phyloP scores from a whole-genome alignment of 495 filamentous ascomycete species.

The Usnea hakonensis region DNA sequence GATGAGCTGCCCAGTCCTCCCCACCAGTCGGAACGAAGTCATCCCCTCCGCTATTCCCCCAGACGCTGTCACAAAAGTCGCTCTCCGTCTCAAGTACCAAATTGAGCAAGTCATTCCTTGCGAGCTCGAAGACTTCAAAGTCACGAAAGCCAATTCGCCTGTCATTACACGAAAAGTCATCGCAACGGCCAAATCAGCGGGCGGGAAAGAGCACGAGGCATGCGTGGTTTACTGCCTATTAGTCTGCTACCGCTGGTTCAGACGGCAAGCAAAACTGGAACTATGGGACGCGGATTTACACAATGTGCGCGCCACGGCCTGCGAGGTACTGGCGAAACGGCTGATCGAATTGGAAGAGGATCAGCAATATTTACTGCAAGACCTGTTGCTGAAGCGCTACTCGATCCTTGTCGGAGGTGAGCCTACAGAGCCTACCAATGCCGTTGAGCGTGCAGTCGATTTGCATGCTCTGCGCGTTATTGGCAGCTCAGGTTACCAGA shows the following conservation, averaged over 20 bases:
- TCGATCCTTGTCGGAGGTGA: conserved; percentile 66
- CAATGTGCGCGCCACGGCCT: conserved; percentile 68
- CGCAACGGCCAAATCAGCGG: conserved; percentile 69
- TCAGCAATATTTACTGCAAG: conserved; percentile 64
- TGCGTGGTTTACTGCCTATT: conserved; percentile 84
- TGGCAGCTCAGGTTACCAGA: conserved; percentile 88
- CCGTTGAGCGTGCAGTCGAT: conserved; percentile 85
- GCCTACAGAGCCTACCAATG: conserved; percentile 69
- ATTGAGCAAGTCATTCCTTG: conserved; percentile 83
- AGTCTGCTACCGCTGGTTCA: conserved; percentile 87
- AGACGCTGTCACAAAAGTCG: conserved; percentile 73
- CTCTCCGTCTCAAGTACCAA: conserved; percentile 81
- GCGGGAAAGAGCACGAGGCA: conserved; percentile 61
- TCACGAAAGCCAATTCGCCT: conserved; percentile 72
- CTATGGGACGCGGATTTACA: conserved; percentile 89
- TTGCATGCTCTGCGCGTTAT: conserved; percentile 83
- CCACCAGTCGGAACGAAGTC: conserved; percentile 45
- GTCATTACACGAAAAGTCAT: conserved; percentile 77
- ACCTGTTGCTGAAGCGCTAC: conserved; percentile 85
- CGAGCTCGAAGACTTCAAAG: conserved; percentile 63
- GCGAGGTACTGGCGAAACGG: conserved; percentile 88
- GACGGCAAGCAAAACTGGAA: conserved; percentile 67
- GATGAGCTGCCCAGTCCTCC: conserved; percentile 49
- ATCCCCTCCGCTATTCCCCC: conserved; percentile 56
- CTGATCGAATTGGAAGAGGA: conserved; percentile 83